phyloP scores from a whole-genome alignment of 2,329 filamentous ascomycete species.

The Aotearoamyces nothofagi region DNA sequence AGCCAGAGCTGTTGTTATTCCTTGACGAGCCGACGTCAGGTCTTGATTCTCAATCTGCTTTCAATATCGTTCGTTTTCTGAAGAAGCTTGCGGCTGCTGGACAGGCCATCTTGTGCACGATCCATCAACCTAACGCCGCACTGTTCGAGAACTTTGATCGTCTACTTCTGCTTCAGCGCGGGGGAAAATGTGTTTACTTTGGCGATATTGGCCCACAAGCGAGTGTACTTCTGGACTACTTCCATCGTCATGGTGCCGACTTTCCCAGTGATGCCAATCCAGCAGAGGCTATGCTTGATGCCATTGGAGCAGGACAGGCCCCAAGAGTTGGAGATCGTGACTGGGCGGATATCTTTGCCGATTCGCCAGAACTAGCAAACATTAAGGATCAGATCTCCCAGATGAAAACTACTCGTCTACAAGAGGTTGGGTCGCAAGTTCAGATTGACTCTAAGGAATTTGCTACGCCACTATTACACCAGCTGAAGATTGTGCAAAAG shows the following conservation, averaged over 20 bases:
- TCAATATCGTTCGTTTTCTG: slow-evolving; percentile 77
- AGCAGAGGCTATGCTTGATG: slow-evolving; percentile 52
- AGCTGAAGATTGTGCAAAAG: slow-evolving; percentile 52
- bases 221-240: too few relatives aligned
- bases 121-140: slow-evolving; percentile 93
- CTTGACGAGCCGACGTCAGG: slow-evolving; percentile 92
- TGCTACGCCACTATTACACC: slow-evolving; percentile 48
- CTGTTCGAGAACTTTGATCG: slow-evolving; percentile 84
- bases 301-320: slow-evolving; percentile 39
- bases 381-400: slow-evolving; percentile 37
- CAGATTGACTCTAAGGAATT: slow-evolving; percentile 51
- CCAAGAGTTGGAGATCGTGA: slow-evolving; percentile 32
- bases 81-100: slow-evolving; percentile 82
- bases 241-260: slow-evolving; percentile 45
- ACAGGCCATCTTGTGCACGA: slow-evolving; percentile 90
- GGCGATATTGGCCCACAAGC: slow-evolving; percentile 51
- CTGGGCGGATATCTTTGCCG: slow-evolving; percentile 63
- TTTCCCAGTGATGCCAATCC: slow-evolving; percentile 54
- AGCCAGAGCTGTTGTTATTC: slow-evolving; percentile 87
- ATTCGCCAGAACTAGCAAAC: slow-evolving; percentile 41
- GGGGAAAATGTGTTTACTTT: slow-evolving; percentile 69
- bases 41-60: slow-evolving; percentile 84
- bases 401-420: slow-evolving; percentile 35
- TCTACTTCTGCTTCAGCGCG: slow-evolving; percentile 61
- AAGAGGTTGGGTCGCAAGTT: slow-evolving; percentile 23